Evolutionary conservation across 257 asterid species (phyloP), one percentile per base, ranked within the genome.

Genomic region (Craterostigma plantagineum): DNA sequence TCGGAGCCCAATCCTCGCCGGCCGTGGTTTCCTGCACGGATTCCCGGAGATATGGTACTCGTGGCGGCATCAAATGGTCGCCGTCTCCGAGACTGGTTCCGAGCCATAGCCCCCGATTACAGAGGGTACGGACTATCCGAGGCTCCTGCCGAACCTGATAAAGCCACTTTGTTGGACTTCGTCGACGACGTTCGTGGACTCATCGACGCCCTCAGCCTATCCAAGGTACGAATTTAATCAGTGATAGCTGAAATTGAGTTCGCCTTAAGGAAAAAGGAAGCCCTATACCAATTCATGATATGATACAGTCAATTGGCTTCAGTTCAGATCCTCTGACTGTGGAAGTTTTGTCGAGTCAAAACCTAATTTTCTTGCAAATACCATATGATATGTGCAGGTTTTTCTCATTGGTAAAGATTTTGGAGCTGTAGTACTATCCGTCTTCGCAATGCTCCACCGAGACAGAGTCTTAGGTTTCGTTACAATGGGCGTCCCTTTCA

Each of bases 361-460:
- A 23, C 30, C 30, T 23, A 2, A 6, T 23, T 23, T 23, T 23
- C 30, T 23, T 23, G 6, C 30, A 23, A 23, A 23, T 23, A n/a
- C n/a, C n/a, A n/a, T n/a, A n/a, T n/a, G 7, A 44, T 49, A 11
- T 44, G 15, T 64, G 56, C 52, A 85, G 96, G 91, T 72, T 16
- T 75, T 72, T 62, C 62, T 85, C 7, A 37, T 81, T 0, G 94
- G 77, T 7, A 85, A 75, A 65, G 96, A 85, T 59, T 85, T 81
- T 42, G 96, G 92, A 38, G 66, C 70, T 6, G 0, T 48, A 0
- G 60, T 77, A 1, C 56, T 71, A 18, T 60, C 80, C 27, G 5
- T 52, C 11, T 75, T 85, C 15, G 61, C 66, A 36, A 57, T 68
- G 54, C 74, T 75, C 43, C 75, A 77, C 62, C 59, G 18, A 14